Evolutionary conservation across 129 eudicot species (phyloP), one percentile per base, ranked within the genome.

Genomic region (Oenanthe sinensis): DNA sequence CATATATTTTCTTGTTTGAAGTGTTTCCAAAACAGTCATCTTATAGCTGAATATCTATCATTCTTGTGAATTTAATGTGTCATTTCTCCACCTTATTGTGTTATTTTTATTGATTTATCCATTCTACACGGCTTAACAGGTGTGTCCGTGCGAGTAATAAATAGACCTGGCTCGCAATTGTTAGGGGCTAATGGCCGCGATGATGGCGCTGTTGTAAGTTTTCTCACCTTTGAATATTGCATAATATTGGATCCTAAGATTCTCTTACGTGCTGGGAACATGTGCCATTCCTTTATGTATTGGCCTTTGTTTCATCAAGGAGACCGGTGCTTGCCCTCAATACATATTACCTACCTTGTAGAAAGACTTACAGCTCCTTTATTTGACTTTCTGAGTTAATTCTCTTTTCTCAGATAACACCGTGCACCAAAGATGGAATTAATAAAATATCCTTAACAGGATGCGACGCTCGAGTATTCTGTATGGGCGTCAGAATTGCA

Each of bases 181-280:
- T 78, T 93, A 71, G 98, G 98, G 77, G 90, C 92, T 63, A 93
- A 93, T 87, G 98, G 98, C 69, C 97, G 98, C 43, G 98, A 93
- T 90, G 94, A 93, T 84, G 98, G 98, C 33, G 86, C 94, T 75
- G 76, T 85, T 74, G 98, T 93, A 81, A 93, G 98, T 90, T 84
- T n/a, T 69, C 47, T 33, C 52, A 44, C 60, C 52, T 82, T 65
- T 79, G 1, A 26, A 19, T 55, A 63, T 26, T 67, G 71, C 78
- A 39, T 26, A 20, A 65, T 50, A 11, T 17, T 83, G 83, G n/a
- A 69, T 65, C 28, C 28, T 62, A 42, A 4, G 30, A 49, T 75
- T 60, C 37, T 33, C n/a, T 49, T 70, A 8, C 17, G 4, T 54
- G 24, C 33, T 71, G 48, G 48, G 26, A 20, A 37, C 45, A 54